Base-by-base conservation (phyloP, 2,329 filamentous ascomycete species). In the Dactylellina parvicollis region DNA sequence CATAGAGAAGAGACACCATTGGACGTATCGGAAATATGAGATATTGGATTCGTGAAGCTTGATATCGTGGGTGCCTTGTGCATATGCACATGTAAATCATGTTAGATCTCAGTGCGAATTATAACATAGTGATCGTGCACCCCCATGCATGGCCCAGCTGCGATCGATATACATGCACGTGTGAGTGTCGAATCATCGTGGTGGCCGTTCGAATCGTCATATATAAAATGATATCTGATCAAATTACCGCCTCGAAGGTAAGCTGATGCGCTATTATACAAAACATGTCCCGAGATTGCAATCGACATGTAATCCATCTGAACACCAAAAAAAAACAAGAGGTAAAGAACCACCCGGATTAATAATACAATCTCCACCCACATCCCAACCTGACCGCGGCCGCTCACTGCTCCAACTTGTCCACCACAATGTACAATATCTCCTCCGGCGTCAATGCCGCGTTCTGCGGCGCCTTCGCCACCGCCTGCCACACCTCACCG, bases 401-500 rank as follows among this genome's bases (percentile, higher is more conserved):
- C 10, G 2, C 18, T 64, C 34, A 64, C 75, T 77, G 85, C 77
- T 86, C 83, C 65, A 87, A 78, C 77, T 82, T 79, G 36, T 83
- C 85, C 0, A 90, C 90, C 20, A 96, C 93, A 75, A 92, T 81
- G 82, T 90, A 91, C 77, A 99, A 80, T 14, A 97, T 85, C 80
- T 96, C 92, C 81, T 96, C 93, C 0, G 87, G 86, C 9, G 85
- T 84, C 83, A 89, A 90, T 61, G 86, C 83, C 22, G 90, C 90
- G 81, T 96, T 96, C 81, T 85, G 86, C 0, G 94, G 94, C 78
- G 93, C 88, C 84, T 99, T 99, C 16, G 89, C 88, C 2, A 97
- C 85, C 7, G 83, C 82, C 83, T 96, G 92, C 95, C 95, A 99
- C 24, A 90, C 83, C 84, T 99, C 95, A 12, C 95, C 95, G 80